Conservation (phyloP, 768 basidiomycete genomes). For the Xerocomellus chrysenteron region DNA sequence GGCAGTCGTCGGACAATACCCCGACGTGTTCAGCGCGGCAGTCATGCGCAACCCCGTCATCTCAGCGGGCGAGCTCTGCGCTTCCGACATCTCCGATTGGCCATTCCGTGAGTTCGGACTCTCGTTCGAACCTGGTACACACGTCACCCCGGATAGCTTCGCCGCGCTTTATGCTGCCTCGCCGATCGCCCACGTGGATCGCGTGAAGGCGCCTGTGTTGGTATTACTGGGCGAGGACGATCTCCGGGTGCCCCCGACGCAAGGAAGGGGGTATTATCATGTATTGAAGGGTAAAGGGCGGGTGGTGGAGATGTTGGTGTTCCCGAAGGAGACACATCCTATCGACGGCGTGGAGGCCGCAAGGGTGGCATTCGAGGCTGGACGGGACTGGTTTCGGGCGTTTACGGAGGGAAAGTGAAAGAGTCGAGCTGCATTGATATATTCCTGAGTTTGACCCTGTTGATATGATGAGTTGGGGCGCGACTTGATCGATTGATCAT, state of each 20-base stretch:
- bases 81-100: slow-evolving; percentile 74
- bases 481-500: too few relatives aligned
- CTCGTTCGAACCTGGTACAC: slow-evolving; percentile 32
- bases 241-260: slow-evolving; percentile 59
- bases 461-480: too few relatives aligned
- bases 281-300: slow-evolving; percentile 49
- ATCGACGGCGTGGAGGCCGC: slow-evolving; percentile 63
- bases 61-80: slow-evolving; percentile 52
- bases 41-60: slow-evolving; percentile 71
- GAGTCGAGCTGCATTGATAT: neutral
- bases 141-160: slow-evolving; percentile 48
- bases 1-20: slow-evolving; percentile 62
- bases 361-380: slow-evolving; percentile 52
- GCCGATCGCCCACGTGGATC: slow-evolving; percentile 54
- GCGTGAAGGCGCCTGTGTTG: slow-evolving; percentile 52
- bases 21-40: slow-evolving; percentile 59
- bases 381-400: slow-evolving; percentile 48
- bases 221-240: slow-evolving; percentile 62
- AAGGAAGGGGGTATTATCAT: slow-evolving; percentile 65
- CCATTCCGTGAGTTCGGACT: slow-evolving; percentile 41
- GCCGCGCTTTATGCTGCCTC: slow-evolving; percentile 46
- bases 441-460: too few relatives aligned
- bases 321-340: slow-evolving; percentile 62
- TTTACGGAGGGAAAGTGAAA: slow-evolving; percentile 9
- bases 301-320: slow-evolving; percentile 57